These are phyloP conservation scores for Calocybe gangraenosa DNA, from an alignment of 768 basidiomycete genomes.

Conservation along the genomic window DNA sequence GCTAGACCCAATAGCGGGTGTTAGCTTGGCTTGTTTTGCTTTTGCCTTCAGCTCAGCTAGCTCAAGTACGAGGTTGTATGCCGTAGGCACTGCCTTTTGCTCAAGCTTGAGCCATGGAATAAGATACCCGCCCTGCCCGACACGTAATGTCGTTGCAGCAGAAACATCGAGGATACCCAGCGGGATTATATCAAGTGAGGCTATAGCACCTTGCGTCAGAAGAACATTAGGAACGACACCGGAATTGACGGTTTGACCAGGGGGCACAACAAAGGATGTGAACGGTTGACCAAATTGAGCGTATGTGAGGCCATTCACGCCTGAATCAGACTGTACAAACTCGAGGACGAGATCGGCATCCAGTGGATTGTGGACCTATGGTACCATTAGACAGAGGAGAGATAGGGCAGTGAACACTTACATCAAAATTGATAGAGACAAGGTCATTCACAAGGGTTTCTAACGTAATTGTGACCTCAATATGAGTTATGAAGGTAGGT, in stretches of 20 bases:
- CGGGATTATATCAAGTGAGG: conserved; percentile 55
- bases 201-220: conserved; percentile 54
- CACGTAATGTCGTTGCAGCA: conserved; percentile 40
- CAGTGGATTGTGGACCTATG: conserved; percentile 51
- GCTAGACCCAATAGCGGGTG: background rate
- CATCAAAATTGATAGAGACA: conserved; percentile 55
- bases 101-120: conserved; percentile 63
- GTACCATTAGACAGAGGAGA: background rate
- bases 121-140: conserved; percentile 53
- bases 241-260: conserved; percentile 57
- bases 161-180: conserved; percentile 50
- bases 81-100: conserved; percentile 49
- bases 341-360: conserved; percentile 53
- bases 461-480: conserved; percentile 50
- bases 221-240: conserved; percentile 55
- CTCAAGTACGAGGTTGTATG: conserved; percentile 34
- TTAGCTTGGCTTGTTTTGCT: conserved; percentile 13
- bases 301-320: conserved; percentile 47
- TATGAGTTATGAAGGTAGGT: conserved; percentile 52
- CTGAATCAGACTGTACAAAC: conserved; percentile 52
- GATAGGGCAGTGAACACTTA: conserved; percentile 23
- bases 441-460: conserved; percentile 44
- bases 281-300: conserved; percentile 59
- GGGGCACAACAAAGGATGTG: conserved; percentile 49
- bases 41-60: conserved; percentile 17